A percentile compares a stretch with the other conserved stretches of the same genome.
Evolutionary conservation across 768 basidiomycete species (phyloP).

Genomic region (Xerocomus spinulosus): DNA sequence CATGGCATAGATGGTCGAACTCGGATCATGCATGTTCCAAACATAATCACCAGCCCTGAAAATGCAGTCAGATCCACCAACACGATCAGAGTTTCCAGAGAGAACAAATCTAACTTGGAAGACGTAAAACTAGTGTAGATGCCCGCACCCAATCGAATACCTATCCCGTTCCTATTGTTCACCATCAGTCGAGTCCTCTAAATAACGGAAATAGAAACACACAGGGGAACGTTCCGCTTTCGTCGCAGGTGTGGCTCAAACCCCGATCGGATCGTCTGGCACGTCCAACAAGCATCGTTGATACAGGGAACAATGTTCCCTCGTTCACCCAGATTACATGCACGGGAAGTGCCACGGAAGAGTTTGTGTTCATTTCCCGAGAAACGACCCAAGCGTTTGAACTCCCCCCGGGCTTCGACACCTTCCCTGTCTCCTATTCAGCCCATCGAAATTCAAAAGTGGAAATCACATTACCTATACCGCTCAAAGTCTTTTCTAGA

Average conservation of each 20-base stretch:
- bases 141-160: constrained; percentile 24
- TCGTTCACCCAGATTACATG: constrained; percentile 20
- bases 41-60: constrained; percentile 21
- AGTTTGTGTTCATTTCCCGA: constrained; percentile 22
- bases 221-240: constrained; percentile 13
- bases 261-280: constrained; percentile 20
- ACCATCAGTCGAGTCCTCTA: no score
- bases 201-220: constrained; percentile 6
- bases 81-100: neutral
- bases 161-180: constrained; percentile 9
- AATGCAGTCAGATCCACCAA: neutral
- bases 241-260: constrained; percentile 20
- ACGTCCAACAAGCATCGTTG: constrained; percentile 11
- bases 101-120: constrained; percentile 18
- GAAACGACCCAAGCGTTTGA: neutral
- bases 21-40: constrained; percentile 4
- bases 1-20: constrained; percentile 15
- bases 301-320: constrained; percentile 15
- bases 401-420: constrained; percentile 13
- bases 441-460: neutral
- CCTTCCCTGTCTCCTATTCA: constrained; percentile 5
- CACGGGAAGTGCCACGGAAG: constrained; percentile 21
- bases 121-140: constrained; percentile 21
- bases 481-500: constrained; percentile 8
- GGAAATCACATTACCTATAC: constrained; percentile 11